phyloP scores from a whole-genome alignment of 306 rosid species.

The Heteromeles arbutifolia region DNA sequence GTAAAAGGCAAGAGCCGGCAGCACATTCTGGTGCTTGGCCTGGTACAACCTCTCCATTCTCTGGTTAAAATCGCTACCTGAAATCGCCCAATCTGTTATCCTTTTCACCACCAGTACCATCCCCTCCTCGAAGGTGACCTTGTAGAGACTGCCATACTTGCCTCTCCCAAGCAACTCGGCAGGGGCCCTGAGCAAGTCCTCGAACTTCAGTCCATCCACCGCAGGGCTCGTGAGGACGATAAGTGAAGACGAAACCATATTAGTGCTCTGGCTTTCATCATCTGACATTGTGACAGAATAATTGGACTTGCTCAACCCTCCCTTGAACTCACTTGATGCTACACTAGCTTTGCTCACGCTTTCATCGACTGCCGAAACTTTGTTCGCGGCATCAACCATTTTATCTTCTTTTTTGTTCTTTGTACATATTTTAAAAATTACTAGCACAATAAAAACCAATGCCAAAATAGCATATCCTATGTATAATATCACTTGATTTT shows the following conservation, averaged over 20 bases:
- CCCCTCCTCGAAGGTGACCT: slow-evolving; percentile 55
- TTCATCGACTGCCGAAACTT: slow-evolving; percentile 21
- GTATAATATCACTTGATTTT: slow-evolving; percentile 42
- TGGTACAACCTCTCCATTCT: slow-evolving; percentile 52
- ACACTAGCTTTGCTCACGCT: slow-evolving; percentile 16
- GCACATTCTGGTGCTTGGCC: slow-evolving; percentile 49
- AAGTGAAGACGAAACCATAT: slow-evolving; percentile 49
- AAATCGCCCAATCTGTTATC: slow-evolving; percentile 54
- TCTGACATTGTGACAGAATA: slow-evolving; percentile 27
- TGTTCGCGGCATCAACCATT: slow-evolving; percentile 29
- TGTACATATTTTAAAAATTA: slow-evolving; percentile 31
- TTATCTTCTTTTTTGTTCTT: slow-evolving; percentile 35
- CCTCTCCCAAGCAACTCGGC: slow-evolving; percentile 89
- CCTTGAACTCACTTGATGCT: slow-evolving; percentile 40
- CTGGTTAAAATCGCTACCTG: slow-evolving; percentile 45
- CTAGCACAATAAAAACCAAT: slow-evolving; percentile 19
- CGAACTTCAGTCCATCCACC: slow-evolving; percentile 46
- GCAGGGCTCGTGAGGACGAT: slow-evolving; percentile 47
- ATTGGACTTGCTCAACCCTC: slow-evolving; percentile 39
- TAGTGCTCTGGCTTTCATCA: slow-evolving; percentile 61
- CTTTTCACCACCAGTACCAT: slow-evolving; percentile 58
- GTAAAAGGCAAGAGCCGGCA: slow-evolving; percentile 71
- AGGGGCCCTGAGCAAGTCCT: slow-evolving; percentile 75
- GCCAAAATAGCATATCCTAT: slow-evolving; percentile 57
- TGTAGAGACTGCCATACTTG: slow-evolving; percentile 63